Percentiles rank a stretch among this genome's conserved stretches.
These are phyloP conservation scores for Tillandsia fasciculata DNA, from an alignment of 176 grass and related monocot species.

Conservation along the genomic window DNA sequence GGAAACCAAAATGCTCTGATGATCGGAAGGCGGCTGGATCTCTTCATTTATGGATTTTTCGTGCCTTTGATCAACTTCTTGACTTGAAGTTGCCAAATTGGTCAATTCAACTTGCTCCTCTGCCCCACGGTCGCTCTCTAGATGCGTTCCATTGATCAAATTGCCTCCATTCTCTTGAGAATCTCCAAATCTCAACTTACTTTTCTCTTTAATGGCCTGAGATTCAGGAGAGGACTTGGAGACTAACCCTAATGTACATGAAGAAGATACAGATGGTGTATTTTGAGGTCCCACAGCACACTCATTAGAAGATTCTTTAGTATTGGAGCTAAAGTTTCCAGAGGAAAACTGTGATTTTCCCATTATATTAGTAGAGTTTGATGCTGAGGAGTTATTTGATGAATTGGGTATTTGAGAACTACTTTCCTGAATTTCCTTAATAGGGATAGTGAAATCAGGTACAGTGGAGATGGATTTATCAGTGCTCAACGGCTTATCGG, in stretches of 20 bases:
- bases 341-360: conserved; percentile 15
- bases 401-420: conserved; percentile 20
- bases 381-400: conserved; percentile 18
- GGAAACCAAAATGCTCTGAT: conserved; percentile 91
- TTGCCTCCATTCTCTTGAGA: conserved; percentile 34
- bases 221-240: conserved; percentile 19
- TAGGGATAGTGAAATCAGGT: conserved; percentile 46
- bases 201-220: conserved; percentile 31
- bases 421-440: conserved; percentile 21
- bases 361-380: conserved; percentile 11
- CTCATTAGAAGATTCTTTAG: conserved; percentile 14
- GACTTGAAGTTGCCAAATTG: conserved; percentile 27
- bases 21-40: conserved; percentile 52
- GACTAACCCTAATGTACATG: conserved; percentile 15
- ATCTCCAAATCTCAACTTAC: conserved; percentile 36
- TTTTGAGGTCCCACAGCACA: conserved; percentile 8
- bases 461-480: conserved; percentile 64
- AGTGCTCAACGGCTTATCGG: conserved; percentile 48
- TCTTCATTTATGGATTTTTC: conserved; percentile 58
- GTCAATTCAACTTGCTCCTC: conserved; percentile 25
- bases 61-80: conserved; percentile 36
- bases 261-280: conserved; percentile 27
- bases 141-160: conserved; percentile 25
- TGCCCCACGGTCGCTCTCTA: conserved; percentile 14
- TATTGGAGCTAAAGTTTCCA: conserved; percentile 21